Percentiles rank a stretch among this genome's conserved stretches.
Evolutionary conservation across 192 early-diverging fungal species (phyloP).

Genomic region (Gryganskiella cystojenkinii): DNA sequence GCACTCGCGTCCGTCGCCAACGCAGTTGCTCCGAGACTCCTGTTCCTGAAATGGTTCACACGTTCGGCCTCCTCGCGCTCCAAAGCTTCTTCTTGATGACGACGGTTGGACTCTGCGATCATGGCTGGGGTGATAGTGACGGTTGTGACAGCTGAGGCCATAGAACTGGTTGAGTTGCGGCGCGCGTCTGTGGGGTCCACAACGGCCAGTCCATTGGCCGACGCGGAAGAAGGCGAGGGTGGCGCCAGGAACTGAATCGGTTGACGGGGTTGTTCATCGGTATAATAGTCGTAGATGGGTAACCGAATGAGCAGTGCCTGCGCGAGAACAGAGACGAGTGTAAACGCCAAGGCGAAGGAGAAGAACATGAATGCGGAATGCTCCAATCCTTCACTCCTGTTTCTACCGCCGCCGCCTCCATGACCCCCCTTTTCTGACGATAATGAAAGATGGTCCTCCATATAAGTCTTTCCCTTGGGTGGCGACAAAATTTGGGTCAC

Average conservation of each 20-base stretch:
- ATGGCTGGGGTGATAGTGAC: slow-evolving; percentile 46
- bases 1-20: slow-evolving; percentile 29
- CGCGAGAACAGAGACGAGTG: slow-evolving; percentile 51
- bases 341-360: slow-evolving; percentile 54
- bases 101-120: slow-evolving; percentile 36
- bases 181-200: background rate
- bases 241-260: slow-evolving; percentile 47
- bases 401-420: slow-evolving; percentile 11
- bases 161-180: slow-evolving; percentile 39
- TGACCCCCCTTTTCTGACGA: slow-evolving; percentile 7
- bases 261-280: slow-evolving; percentile 22
- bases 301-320: slow-evolving; percentile 52
- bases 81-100: slow-evolving; percentile 18
- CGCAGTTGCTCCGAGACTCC: slow-evolving; percentile 24
- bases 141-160: slow-evolving; percentile 16
- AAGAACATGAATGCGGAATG: slow-evolving; percentile 64
- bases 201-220: background rate
- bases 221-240: slow-evolving; percentile 7
- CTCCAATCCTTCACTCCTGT: slow-evolving; percentile 31
- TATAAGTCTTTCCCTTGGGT: slow-evolving; percentile 26
- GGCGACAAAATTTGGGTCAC: slow-evolving; percentile 61
- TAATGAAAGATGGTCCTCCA: slow-evolving; percentile 7
- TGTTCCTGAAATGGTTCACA: slow-evolving; percentile 20
- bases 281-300: slow-evolving; percentile 55
- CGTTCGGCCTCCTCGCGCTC: slow-evolving; percentile 14